Percentiles rank a stretch among this genome's conserved stretches.
These are phyloP conservation scores for Penicillium digitatum DNA, from an alignment of 2,329 filamentous ascomycete genomes.

Conservation along the genomic window DNA sequence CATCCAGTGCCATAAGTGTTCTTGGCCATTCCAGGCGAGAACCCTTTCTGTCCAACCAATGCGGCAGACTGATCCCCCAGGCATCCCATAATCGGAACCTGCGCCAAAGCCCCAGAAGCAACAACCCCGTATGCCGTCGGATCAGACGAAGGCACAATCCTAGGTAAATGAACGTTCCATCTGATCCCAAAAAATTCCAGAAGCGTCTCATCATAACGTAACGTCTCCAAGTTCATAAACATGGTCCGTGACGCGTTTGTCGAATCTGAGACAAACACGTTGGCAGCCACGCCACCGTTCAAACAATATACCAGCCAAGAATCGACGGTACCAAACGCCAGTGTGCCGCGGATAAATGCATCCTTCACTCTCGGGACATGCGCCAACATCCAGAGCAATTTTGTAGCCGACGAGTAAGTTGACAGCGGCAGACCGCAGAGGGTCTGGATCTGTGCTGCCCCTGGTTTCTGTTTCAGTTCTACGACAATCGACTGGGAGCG, in stretches of 20 bases:
- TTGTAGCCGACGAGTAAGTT: conserved; percentile 82
- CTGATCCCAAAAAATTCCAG: conserved; percentile 76
- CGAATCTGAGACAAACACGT: conserved; percentile 76
- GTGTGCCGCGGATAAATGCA: conserved; percentile 68
- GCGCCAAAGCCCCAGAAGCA: conserved; percentile 60
- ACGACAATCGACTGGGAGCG: conserved; percentile 70
- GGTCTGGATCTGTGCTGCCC: conserved; percentile 62
- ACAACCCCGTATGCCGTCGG: conserved; percentile 66
- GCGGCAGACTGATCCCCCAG: conserved; percentile 83
- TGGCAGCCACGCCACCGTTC: conserved; percentile 62
- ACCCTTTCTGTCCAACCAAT: conserved; percentile 79
- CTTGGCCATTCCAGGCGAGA: conserved; percentile 76
- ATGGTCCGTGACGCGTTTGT: conserved; percentile 87
- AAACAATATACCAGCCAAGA: conserved; percentile 81
- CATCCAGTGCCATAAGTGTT: conserved; percentile 89
- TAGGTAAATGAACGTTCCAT: conserved; percentile 67
- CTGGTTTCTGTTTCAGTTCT: conserved; percentile 64
- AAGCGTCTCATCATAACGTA: conserved; percentile 72
- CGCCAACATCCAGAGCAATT: conserved; percentile 74
- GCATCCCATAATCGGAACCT: conserved; percentile 70
- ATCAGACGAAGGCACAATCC: conserved; percentile 76
- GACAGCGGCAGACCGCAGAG: conserved; percentile 78
- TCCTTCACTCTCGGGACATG: conserved; percentile 66
- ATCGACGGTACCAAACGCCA: conserved; percentile 84
- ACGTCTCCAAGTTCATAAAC: conserved; percentile 82